Evolutionary conservation across 2,329 filamentous ascomycete species (phyloP), one percentile per base, ranked within the genome.

Genomic region (Allantophomopsis cytisporea): DNA sequence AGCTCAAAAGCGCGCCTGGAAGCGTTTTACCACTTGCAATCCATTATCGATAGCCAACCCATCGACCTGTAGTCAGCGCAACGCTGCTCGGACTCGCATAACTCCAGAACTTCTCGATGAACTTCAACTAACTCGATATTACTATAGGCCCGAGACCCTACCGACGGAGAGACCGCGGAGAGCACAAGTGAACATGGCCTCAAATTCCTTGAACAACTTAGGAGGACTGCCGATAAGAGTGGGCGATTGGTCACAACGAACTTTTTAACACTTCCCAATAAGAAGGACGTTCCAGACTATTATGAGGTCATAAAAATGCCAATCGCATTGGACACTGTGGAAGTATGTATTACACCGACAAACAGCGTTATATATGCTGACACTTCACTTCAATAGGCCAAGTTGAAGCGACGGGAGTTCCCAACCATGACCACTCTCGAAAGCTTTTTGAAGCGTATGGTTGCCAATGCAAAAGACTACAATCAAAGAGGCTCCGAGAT

Each of bases 391-490:
- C 7, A 17, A 34, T 12, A 34, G 31, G 66, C 68, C 35, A 89
- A 85, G 59, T 67, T 94, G 38, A 69, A 74, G 39, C 68, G 73
- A 37, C 65, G 73, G 50, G 71, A 78, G 47, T 93, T 94, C 54
- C 56, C 69, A 12, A 81, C 64, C 38, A 67, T 94, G 37, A 77
- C 83, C 5, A 69, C 80, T 37, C 64, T 94, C 11, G 87, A 94
- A 59, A 80, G 82, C 53, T 88, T 88, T 55, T 73, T 89, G 54
- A 93, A 91, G 64, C 79, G 86, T 46, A 83, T 94, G 70, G 81
- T 94, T 40, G 71, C 76, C 47, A 94, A 94, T 54, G 84, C 83
- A 30, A 94, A 94, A 58, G 78, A 85, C 39, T 91, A 76, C 61
- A 89, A 89, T 53, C 69, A 79, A 43, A 80, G 80, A 49, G 72